phyloP scores from a whole-genome alignment of 129 eudicot genomes.

The Tagetes patula region DNA sequence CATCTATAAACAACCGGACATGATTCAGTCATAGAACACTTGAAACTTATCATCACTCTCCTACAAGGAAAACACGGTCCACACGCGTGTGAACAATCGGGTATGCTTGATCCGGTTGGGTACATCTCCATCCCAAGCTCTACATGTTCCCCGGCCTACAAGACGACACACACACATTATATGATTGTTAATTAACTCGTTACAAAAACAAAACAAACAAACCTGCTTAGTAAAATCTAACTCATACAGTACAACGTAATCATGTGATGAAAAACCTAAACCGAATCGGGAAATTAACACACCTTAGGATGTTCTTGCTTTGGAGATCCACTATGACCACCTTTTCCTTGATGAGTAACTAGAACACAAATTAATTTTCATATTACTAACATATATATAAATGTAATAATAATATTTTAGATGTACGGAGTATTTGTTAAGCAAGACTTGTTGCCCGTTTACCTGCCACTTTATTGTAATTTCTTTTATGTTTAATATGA shows the following conservation, averaged over 20 bases:
- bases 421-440: too few species aligned
- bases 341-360: conserved; percentile 48
- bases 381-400: too few species aligned
- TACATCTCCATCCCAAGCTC: conserved; percentile 71
- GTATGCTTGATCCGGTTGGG: conserved; percentile 91
- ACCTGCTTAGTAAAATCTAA: too few species aligned
- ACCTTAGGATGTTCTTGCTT: conserved; percentile 40
- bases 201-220: not conserved
- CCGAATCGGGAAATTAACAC: not conserved
- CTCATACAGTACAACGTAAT: not conserved
- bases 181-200: not conserved
- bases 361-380: too few species aligned
- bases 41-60: conserved; percentile 88
- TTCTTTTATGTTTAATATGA: too few species aligned
- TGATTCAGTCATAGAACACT: conserved; percentile 67
- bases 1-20: conserved; percentile 91
- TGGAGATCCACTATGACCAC: conserved; percentile 27
- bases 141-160: conserved; percentile 32
- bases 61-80: conserved; percentile 86
- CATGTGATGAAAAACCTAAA: not conserved
- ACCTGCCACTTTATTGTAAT: too few species aligned
- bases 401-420: too few species aligned
- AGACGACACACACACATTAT: not conserved
- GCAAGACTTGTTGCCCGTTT: too few species aligned
- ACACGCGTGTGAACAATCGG: conserved; percentile 91